Evolutionary conservation across 2,329 filamentous ascomycete species (phyloP).

Genomic region (Bisporella sp.): DNA sequence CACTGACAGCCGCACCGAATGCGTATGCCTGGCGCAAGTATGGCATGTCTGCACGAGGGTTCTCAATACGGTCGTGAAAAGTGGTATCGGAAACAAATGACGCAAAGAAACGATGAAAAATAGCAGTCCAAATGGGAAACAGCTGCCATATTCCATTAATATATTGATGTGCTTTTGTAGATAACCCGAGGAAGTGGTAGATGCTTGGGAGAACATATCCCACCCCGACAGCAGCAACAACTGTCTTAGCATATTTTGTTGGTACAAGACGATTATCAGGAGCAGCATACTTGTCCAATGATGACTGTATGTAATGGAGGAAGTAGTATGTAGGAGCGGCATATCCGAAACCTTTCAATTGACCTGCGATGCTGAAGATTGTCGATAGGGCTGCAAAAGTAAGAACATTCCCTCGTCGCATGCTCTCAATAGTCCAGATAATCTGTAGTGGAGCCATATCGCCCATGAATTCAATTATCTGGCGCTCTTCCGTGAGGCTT

Average conservation of each 20-base stretch:
- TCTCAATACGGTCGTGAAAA: constrained; percentile 10
- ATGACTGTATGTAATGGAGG: constrained; percentile 29
- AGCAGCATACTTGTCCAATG: constrained; percentile 27
- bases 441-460: constrained; percentile 23
- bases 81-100: constrained; percentile 16
- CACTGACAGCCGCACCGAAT: constrained; percentile 8
- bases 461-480: constrained; percentile 19
- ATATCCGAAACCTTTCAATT: constrained; percentile 26
- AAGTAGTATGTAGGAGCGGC: constrained; percentile 31
- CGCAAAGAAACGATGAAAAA: constrained; percentile 13
- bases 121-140: constrained; percentile 20
- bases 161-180: constrained; percentile 16
- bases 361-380: constrained; percentile 22
- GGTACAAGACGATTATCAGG: constrained; percentile 28
- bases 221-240: constrained; percentile 24
- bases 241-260: constrained; percentile 20
- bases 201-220: constrained; percentile 22
- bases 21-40: constrained; percentile 19
- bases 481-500: constrained; percentile 13
- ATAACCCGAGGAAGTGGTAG: constrained; percentile 15
- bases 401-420: constrained; percentile 22
- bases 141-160: constrained; percentile 36
- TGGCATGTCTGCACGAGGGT: constrained; percentile 19
- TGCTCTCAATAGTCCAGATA: constrained; percentile 25
- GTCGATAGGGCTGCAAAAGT: constrained; percentile 20